Percentiles rank a stretch among this genome's conserved stretches.
These are phyloP conservation scores for Fusarium austroafricanum DNA, from an alignment of 2,329 filamentous ascomycete species.

Conservation along the genomic window DNA sequence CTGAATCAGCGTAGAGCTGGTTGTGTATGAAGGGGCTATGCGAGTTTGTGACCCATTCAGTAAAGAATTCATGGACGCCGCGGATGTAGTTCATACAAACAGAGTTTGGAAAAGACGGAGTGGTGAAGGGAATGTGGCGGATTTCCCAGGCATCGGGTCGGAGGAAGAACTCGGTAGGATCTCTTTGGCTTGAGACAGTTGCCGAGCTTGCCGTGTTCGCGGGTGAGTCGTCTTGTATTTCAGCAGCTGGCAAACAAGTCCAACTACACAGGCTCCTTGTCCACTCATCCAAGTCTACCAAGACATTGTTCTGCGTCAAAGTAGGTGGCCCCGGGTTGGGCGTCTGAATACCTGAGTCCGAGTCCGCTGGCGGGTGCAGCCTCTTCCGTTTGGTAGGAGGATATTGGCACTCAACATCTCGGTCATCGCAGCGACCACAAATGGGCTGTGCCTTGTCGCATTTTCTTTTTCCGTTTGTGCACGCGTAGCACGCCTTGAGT, in stretches of 20 bases:
- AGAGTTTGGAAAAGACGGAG: background rate
- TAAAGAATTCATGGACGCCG: background rate
- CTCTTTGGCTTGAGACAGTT: background rate
- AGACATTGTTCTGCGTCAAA: background rate
- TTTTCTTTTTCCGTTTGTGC: constrained; percentile 2
- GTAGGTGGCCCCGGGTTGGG: background rate
- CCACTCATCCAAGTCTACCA: constrained; percentile 8
- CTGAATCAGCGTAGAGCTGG: constrained; percentile 10
- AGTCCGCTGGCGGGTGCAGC: background rate
- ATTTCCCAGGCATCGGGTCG: background rate
- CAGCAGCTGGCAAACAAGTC: background rate
- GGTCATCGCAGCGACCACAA: constrained; percentile 6
- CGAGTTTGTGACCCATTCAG: background rate
- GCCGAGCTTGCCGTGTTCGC: background rate
- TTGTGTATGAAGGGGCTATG: constrained; percentile 18
- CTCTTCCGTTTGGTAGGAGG: constrained; percentile 2
- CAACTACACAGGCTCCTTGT: background rate
- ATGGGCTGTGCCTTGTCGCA: constrained; percentile 15
- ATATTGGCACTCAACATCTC: constrained; percentile 16
- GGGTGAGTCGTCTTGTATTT: background rate
- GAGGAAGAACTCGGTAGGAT: constrained; percentile 7
- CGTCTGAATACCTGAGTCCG: background rate
- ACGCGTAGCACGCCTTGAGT: constrained; percentile 2
- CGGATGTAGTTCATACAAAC: constrained; percentile 13
- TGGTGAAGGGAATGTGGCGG: constrained; percentile 3